Evolutionary conservation across 2,329 filamentous ascomycete species (phyloP).

Genomic region (Scopulariopsis brevicaulis): DNA sequence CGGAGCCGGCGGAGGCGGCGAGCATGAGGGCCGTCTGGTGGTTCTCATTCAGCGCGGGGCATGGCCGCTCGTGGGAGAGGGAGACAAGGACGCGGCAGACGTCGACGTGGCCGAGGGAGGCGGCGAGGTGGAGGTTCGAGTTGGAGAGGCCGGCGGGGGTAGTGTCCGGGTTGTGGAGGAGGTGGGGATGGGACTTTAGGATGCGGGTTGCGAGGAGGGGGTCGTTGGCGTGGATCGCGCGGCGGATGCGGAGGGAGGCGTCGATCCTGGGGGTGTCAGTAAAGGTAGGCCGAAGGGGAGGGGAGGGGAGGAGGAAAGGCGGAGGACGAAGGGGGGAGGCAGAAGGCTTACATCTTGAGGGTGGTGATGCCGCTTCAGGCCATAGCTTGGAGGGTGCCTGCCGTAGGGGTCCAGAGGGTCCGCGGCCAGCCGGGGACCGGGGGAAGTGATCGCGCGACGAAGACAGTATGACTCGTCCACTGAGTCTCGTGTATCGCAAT

Average conservation of each 20-base stretch:
- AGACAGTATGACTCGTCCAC: too few relatives aligned
- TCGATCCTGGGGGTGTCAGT: conserved; percentile 49
- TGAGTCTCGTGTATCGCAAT: too few relatives aligned
- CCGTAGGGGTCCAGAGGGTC: too few relatives aligned
- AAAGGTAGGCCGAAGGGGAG: not conserved
- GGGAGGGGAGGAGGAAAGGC: not conserved
- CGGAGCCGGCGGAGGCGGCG: conserved; percentile 57
- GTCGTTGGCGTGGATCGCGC: conserved; percentile 70
- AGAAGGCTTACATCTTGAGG: too few relatives aligned
- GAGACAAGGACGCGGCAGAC: conserved; percentile 61
- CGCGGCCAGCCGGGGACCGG: too few relatives aligned
- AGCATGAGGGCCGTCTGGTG: conserved; percentile 77
- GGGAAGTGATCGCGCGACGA: too few relatives aligned
- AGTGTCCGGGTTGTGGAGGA: conserved; percentile 71
- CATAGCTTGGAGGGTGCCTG: too few relatives aligned
- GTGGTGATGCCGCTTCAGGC: too few relatives aligned
- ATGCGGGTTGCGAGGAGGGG: conserved; percentile 64
- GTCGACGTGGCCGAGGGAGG: conserved; percentile 56
- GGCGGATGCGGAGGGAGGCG: conserved; percentile 63
- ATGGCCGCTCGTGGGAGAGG: conserved; percentile 63
- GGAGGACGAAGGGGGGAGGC: too few relatives aligned
- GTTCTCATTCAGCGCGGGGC: conserved; percentile 66
- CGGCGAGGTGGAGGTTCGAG: conserved; percentile 74
- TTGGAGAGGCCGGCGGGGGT: conserved; percentile 59
- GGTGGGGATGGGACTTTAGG: conserved; percentile 56